Conservation (phyloP, 2,329 filamentous ascomycete genomes). For the Trichoderma cornu-damae region DNA sequence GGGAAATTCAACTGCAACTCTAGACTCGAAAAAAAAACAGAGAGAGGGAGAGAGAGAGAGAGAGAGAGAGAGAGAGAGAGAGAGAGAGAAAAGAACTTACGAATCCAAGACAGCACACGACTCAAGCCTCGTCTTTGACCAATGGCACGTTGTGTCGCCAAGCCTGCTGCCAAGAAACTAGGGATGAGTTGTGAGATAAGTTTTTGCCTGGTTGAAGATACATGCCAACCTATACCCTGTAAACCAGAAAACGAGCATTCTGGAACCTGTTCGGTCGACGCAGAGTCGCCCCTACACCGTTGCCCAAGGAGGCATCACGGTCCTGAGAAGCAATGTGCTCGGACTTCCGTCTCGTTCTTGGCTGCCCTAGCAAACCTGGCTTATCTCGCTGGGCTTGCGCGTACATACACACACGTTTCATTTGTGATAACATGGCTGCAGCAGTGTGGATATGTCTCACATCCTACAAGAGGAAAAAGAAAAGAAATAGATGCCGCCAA, state of each 20-base stretch:
- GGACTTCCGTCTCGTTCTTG: too few relatives aligned
- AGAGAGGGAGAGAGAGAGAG: too few relatives aligned
- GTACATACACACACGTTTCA: neutral
- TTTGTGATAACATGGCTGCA: neutral
- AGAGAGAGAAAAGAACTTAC: too few relatives aligned
- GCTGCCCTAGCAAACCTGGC: neutral
- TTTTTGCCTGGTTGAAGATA: neutral
- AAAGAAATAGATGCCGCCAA: neutral
- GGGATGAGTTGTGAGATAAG: neutral
- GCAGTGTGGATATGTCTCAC: neutral
- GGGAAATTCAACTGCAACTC: neutral
- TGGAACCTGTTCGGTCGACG: slow-evolving; percentile 2
- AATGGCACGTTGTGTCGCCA: neutral
- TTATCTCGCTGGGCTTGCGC: neutral
- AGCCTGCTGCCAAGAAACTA: slow-evolving; percentile 14
- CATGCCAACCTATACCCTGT: neutral
- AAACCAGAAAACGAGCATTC: neutral
- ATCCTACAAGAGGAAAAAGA: neutral
- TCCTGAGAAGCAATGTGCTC: neutral
- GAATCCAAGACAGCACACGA: slow-evolving; percentile 5
- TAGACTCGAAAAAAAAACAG: too few relatives aligned
- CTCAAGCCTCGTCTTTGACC: neutral
- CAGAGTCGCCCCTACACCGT: neutral
- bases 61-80: too few relatives aligned
- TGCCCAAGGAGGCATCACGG: neutral